These are phyloP conservation scores for Endotrypanum monterogeii DNA, from an alignment of 208 protist species.

Conservation along the genomic window DNA sequence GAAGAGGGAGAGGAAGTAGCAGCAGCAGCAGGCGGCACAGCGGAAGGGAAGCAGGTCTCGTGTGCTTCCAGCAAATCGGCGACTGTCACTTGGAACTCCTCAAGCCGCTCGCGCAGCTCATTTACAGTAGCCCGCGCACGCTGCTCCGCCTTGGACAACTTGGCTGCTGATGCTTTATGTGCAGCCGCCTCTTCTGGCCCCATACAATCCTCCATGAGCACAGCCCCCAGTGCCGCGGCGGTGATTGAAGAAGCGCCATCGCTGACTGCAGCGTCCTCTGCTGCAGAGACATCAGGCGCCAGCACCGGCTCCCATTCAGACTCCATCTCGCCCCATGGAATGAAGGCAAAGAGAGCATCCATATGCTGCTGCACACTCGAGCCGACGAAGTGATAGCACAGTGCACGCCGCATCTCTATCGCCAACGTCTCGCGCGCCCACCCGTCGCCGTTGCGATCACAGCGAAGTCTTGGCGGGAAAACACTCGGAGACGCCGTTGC, in stretches of 20 bases:
- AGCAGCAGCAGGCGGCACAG: too few species aligned
- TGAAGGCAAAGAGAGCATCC: slow-evolving; percentile 67
- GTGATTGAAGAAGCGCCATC: slow-evolving; percentile 9
- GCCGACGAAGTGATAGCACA: slow-evolving; percentile 54
- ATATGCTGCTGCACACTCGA: slow-evolving; percentile 68
- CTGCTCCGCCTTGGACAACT: slow-evolving; percentile 37
- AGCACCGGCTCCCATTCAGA: slow-evolving; percentile 44
- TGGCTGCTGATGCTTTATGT: background rate
- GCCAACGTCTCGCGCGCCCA: slow-evolving; percentile 29
- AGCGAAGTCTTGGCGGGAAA: background rate
- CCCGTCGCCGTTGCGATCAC: slow-evolving; percentile 9
- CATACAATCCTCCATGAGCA: slow-evolving; percentile 32
- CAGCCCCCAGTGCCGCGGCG: slow-evolving; percentile 20
- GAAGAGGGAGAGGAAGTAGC: background rate
- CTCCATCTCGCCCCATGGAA: slow-evolving; percentile 75
- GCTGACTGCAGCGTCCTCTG: slow-evolving; percentile 9
- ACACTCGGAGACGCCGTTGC: background rate
- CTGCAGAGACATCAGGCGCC: background rate
- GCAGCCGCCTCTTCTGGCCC: background rate
- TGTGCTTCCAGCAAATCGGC: slow-evolving; percentile 79
- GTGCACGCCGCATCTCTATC: slow-evolving; percentile 38
- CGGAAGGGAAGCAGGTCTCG: slow-evolving; percentile 63
- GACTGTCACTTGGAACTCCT: slow-evolving; percentile 77
- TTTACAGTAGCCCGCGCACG: slow-evolving; percentile 44
- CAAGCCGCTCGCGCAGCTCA: slow-evolving; percentile 54